Evolutionary conservation across 148 eudicot genomes (phyloP).

Genomic region (Limonium bicolor): DNA sequence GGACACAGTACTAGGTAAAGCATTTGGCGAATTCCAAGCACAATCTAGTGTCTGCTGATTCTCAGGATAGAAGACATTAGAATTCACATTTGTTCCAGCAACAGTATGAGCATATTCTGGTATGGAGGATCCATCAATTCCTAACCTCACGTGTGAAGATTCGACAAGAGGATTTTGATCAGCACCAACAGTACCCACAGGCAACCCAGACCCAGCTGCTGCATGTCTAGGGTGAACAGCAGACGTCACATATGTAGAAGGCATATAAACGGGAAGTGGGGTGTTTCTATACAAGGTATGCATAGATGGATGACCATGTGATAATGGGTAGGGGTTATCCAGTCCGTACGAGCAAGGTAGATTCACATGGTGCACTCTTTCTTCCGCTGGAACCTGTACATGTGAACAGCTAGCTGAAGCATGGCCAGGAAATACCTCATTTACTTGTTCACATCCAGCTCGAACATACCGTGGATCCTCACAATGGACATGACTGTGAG

Average conservation of each 20-base stretch:
- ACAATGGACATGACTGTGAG: conserved; percentile 27
- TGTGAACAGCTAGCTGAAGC: conserved; percentile 35
- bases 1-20: conserved; percentile 14
- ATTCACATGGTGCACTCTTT: conserved; percentile 32
- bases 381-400: conserved; percentile 37
- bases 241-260: conserved; percentile 33
- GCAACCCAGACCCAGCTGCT: conserved; percentile 35
- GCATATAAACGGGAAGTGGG: conserved; percentile 31
- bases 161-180: conserved; percentile 60
- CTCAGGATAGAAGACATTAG: conserved; percentile 19
- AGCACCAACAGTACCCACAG: conserved; percentile 31
- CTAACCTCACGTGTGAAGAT: conserved; percentile 32
- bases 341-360: conserved; percentile 43
- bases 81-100: conserved; percentile 16
- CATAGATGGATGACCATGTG: conserved; percentile 37
- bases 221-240: conserved; percentile 37
- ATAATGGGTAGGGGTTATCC: conserved; percentile 34
- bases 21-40: conserved; percentile 11
- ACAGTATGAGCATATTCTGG: conserved; percentile 36
- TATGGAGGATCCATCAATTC: conserved; percentile 26
- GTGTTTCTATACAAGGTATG: conserved; percentile 44
- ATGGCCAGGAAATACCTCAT: conserved; percentile 47
- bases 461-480: conserved; percentile 40
- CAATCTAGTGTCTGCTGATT: conserved; percentile 21
- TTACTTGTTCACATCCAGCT: conserved; percentile 40